These are phyloP conservation scores for Aureobasidium sp. DNA, from an alignment of 2,329 filamentous ascomycete species.

Conservation along the genomic window DNA sequence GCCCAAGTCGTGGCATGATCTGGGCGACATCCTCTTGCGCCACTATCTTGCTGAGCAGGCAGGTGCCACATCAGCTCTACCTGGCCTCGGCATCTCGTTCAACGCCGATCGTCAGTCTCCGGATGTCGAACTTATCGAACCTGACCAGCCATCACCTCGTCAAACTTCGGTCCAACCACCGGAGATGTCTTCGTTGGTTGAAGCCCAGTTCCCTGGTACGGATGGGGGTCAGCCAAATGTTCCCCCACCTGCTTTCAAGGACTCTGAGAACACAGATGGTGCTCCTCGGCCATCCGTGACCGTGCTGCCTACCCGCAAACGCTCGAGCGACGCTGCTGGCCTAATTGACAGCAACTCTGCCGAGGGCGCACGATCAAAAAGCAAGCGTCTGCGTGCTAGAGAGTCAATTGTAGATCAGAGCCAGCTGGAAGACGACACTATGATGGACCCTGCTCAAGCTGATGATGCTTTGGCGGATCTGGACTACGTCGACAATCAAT, in stretches of 20 bases:
- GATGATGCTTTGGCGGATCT: constrained; percentile 13
- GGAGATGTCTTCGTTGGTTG: background rate
- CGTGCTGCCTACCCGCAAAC: constrained; percentile 46
- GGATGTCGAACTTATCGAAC: background rate
- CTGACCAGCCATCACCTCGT: constrained; percentile 4
- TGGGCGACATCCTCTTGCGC: constrained; percentile 26
- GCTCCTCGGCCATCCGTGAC: constrained; percentile 17
- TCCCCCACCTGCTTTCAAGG: constrained; percentile 1
- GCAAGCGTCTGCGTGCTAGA: constrained; percentile 54
- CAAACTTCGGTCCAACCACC: background rate
- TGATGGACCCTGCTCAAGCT: constrained; percentile 1
- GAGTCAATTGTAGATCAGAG: constrained; percentile 42
- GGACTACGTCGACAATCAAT: constrained; percentile 10
- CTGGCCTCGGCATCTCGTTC: constrained; percentile 25
- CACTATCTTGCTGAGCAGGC: constrained; percentile 26
- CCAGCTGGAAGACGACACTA: constrained; percentile 35
- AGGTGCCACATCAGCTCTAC: constrained; percentile 18
- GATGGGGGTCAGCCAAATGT: constrained; percentile 26
- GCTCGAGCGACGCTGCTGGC: constrained; percentile 54
- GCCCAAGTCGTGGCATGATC: constrained; percentile 27
- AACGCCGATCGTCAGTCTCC: constrained; percentile 16
- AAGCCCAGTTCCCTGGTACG: constrained; percentile 28
- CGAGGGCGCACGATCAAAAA: constrained; percentile 52
- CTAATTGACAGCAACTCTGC: constrained; percentile 46
- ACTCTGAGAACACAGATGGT: background rate